Evolutionary conservation across 2,329 filamentous ascomycete genomes (phyloP), one percentile per base, ranked within the genome.

Genomic region (Alternaria sp.): DNA sequence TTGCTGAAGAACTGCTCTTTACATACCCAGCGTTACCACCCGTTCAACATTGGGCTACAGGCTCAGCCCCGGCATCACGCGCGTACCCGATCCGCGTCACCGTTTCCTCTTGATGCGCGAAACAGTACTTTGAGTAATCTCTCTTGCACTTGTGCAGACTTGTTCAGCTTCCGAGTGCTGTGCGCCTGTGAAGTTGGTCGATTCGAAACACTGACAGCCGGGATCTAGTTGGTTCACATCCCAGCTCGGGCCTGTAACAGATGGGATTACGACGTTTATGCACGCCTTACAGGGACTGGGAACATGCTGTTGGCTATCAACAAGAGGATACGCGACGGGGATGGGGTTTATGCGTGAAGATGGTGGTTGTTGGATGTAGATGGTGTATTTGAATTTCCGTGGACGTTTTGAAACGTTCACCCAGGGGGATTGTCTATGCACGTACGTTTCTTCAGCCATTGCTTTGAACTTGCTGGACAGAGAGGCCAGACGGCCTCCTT

Each of bases 261-360:
- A 50, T 26, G 46, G 58, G 56, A 65, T 63, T 65, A 45, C 51
- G 21, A 42, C 40, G 21, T 62, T 67, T 41, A 67, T 67, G 65
- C 65, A 23, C 34, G 11, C 21, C 11, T 24, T 24, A 24, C 37
- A 40, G 14, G 13, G 31, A 5, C 45, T 28, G 7, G 33, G 48
- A 42, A 39, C 21, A 36, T 37, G 21, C 9, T 28, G 26, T n/a
- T n/a, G 14, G 1, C 14, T 55, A 49, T 41, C 42, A 36, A 50
- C 36, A 42, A 50, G 21, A 26, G 53, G 53, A 50, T 28, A n/a
- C 8, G 26, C 10, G 45, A 34, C 36, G 28, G 24, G 45, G 37
- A 50, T 56, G 44, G 2, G 2, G 13, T 28, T 51, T 33, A 56
- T 56, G 53, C 52, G 42, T 33, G 17, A 17, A 6, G 7, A 28